Evolutionary conservation across 495 filamentous ascomycete species (phyloP).

Genomic region (Penicillium robsamsonii): DNA sequence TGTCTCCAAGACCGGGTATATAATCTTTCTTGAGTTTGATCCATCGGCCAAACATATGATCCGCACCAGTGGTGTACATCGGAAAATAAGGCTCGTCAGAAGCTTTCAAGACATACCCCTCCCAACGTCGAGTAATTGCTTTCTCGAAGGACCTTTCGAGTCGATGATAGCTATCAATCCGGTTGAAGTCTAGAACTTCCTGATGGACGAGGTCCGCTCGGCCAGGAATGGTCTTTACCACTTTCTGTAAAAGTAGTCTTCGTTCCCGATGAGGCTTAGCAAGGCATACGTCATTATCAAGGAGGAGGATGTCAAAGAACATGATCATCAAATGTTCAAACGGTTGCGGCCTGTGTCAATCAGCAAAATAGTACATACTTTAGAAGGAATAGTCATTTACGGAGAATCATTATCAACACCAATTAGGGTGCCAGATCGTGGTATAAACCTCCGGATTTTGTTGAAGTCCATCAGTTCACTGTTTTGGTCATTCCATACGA

Average conservation of each 20-base stretch:
- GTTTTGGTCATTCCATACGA: constrained; percentile 68
- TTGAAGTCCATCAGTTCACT: constrained; percentile 66
- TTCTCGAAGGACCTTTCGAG: constrained; percentile 63
- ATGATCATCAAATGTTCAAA: constrained; percentile 82
- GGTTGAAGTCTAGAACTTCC: constrained; percentile 60
- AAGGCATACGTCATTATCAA: constrained; percentile 67
- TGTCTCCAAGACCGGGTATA: constrained; percentile 74
- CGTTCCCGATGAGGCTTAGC: constrained; percentile 58
- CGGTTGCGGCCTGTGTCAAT: constrained; percentile 50
- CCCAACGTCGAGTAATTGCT: constrained; percentile 62
- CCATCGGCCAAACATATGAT: constrained; percentile 49
- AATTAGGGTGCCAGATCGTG: constrained; percentile 68
- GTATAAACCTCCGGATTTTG: constrained; percentile 76
- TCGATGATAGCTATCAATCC: constrained; percentile 33
- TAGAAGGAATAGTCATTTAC: constrained; percentile 35
- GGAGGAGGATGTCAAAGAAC: constrained; percentile 73
- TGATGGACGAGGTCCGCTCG: constrained; percentile 60
- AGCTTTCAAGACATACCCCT: constrained; percentile 79
- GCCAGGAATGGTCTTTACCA: constrained; percentile 57
- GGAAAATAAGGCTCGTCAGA: constrained; percentile 75
- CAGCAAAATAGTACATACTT: constrained; percentile 1
- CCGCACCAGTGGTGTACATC: constrained; percentile 35
- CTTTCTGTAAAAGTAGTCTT: constrained; percentile 54
- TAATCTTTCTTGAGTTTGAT: constrained; percentile 94
- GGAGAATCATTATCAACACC: constrained; percentile 69